Evolutionary conservation across 2,329 filamentous ascomycete genomes (phyloP).

Genomic region (Falciphora oryzae): DNA sequence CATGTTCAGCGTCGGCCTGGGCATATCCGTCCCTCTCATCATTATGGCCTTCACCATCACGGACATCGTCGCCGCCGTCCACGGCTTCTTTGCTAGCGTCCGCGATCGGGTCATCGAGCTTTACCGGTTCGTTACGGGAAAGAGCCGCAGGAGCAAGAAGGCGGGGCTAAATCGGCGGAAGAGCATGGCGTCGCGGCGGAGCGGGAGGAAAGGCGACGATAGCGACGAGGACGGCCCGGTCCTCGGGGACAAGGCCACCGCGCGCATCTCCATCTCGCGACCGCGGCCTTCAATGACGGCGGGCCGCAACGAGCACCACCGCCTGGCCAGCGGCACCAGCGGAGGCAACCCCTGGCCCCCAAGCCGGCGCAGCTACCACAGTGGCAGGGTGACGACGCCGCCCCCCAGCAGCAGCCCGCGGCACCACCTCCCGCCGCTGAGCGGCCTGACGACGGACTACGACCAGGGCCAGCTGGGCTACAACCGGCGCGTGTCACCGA

Average conservation of each 20-base stretch:
- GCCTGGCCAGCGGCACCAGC: neutral
- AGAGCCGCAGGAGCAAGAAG: neutral
- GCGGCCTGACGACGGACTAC: neutral
- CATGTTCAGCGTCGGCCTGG: slow-evolving; percentile 33
- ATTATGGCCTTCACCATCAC: slow-evolving; percentile 31
- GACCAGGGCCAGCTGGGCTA: neutral
- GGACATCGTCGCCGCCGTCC: slow-evolving; percentile 24
- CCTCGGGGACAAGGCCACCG: neutral
- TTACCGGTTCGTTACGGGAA: neutral
- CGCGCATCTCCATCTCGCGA: neutral
- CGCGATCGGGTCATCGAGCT: neutral
- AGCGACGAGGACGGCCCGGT: neutral
- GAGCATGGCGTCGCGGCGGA: neutral
- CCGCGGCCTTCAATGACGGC: neutral
- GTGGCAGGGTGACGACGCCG: neutral
- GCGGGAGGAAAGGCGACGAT: neutral
- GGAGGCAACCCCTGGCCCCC: neutral
- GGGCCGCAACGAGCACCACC: neutral
- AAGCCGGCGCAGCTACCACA: neutral
- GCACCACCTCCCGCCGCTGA: neutral
- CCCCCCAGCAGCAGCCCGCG: neutral
- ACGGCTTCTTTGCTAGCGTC: slow-evolving; percentile 8
- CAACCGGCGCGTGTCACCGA: neutral
- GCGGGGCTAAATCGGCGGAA: neutral
- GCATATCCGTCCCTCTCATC: slow-evolving; percentile 32